Evolutionary conservation across 2,329 filamentous ascomycete species (phyloP).

Genomic region (Hypoxylon sp.): DNA sequence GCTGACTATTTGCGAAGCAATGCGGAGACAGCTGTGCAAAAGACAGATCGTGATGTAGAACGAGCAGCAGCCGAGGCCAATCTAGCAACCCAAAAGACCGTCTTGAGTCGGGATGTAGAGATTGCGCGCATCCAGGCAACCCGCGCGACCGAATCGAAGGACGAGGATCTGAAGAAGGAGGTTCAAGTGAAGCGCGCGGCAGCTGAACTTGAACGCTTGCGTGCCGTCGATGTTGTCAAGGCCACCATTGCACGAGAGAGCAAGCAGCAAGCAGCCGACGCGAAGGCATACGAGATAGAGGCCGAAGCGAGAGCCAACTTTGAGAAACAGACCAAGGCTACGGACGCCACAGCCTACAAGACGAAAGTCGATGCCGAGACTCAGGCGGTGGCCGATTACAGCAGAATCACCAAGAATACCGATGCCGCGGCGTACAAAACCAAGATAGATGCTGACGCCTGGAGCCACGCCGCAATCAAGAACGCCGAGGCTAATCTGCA

Average conservation of each 20-base stretch:
- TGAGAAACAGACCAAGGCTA: conserved; percentile 64
- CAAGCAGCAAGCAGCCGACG: conserved; percentile 75
- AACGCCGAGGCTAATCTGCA: conserved; percentile 67
- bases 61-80: conserved; percentile 82
- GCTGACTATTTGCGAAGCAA: conserved; percentile 34
- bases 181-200: conserved; percentile 82
- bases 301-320: conserved; percentile 69
- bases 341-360: conserved; percentile 49
- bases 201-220: conserved; percentile 83
- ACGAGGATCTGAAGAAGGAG: conserved; percentile 82
- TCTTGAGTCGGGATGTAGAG: conserved; percentile 78
- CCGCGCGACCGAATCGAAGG: conserved; percentile 78
- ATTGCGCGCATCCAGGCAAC: conserved; percentile 80
- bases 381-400: not conserved
- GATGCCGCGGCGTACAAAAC: conserved; percentile 63
- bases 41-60: conserved; percentile 86
- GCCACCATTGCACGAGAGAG: conserved; percentile 77
- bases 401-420: conserved; percentile 55
- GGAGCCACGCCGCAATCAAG: conserved; percentile 55
- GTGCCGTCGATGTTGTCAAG: conserved; percentile 82
- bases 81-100: conserved; percentile 77
- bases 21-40: conserved; percentile 82
- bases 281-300: conserved; percentile 72
- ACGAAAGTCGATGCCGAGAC: not conserved
- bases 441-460: conserved; percentile 58